Conservation (phyloP, 305 asterid genomes). For the Fraxinus latifolia region DNA sequence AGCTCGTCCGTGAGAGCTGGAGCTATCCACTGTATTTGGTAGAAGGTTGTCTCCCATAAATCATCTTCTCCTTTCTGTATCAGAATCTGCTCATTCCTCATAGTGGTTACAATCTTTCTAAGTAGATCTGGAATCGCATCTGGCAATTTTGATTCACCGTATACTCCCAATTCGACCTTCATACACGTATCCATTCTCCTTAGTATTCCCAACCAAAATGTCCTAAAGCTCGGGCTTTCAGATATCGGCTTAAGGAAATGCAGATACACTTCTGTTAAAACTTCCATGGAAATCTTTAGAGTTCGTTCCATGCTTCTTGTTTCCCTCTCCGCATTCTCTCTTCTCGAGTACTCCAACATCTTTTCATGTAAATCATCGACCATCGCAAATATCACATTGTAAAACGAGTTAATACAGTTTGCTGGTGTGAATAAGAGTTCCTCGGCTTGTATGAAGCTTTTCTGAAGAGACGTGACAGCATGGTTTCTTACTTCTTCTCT, state of each 20-base stretch:
- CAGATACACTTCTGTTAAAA: slow-evolving; percentile 56
- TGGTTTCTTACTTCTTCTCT: slow-evolving; percentile 89
- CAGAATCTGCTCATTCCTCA: slow-evolving; percentile 67
- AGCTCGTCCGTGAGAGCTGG: slow-evolving; percentile 75
- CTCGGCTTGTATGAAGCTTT: slow-evolving; percentile 64
- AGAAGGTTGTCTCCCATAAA: slow-evolving; percentile 72
- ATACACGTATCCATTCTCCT: slow-evolving; percentile 82
- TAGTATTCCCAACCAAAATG: slow-evolving; percentile 75
- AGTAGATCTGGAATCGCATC: slow-evolving; percentile 54
- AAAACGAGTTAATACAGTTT: slow-evolving; percentile 62
- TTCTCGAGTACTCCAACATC: slow-evolving; percentile 79
- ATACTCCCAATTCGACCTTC: slow-evolving; percentile 78
- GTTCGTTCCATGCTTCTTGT: slow-evolving; percentile 87
- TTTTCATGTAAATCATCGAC: slow-evolving; percentile 83
- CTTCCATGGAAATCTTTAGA: slow-evolving; percentile 69
- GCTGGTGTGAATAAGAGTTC: slow-evolving; percentile 61
- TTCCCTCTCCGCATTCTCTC: slow-evolving; percentile 82
- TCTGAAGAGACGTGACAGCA: slow-evolving; percentile 62
- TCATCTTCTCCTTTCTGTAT: slow-evolving; percentile 59
- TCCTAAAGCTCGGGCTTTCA: slow-evolving; percentile 63
- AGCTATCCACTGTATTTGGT: slow-evolving; percentile 85
- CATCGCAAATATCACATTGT: slow-evolving; percentile 73
- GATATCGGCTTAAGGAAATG: slow-evolving; percentile 65
- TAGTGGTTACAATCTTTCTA: slow-evolving; percentile 50
- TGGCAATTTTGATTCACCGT: slow-evolving; percentile 61